Percentiles rank a stretch among this genome's conserved stretches.
Evolutionary conservation across 2,329 filamentous ascomycete species (phyloP).

Genomic region (Podosphaera fusca): DNA sequence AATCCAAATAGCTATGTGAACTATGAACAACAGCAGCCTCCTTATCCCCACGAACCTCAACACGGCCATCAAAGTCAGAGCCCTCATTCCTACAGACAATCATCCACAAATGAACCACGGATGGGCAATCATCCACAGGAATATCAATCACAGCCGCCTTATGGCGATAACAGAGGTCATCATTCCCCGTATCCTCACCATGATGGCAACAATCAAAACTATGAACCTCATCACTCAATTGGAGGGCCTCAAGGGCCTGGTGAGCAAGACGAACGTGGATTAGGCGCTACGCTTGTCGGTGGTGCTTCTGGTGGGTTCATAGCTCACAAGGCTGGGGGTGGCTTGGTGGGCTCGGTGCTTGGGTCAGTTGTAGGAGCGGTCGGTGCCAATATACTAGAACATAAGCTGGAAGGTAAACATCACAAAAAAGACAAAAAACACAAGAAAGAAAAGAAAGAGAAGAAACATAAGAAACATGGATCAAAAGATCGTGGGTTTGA

Average conservation of each 20-base stretch:
- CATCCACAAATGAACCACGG: too few species aligned
- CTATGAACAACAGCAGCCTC: too few species aligned
- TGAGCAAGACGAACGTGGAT: constrained; percentile 26
- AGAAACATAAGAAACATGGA: constrained; percentile 1
- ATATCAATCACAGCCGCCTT: constrained; percentile 2
- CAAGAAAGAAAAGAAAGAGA: constrained; percentile 8
- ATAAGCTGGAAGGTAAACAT: constrained; percentile 20
- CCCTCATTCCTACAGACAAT: too few species aligned
- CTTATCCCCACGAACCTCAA: too few species aligned
- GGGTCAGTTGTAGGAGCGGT: constrained; percentile 30
- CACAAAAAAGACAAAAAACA: constrained; percentile 10
- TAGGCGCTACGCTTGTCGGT: constrained; percentile 29
- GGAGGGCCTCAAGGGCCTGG: constrained; percentile 8
- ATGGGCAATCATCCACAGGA: background rate
- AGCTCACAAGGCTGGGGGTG: constrained; percentile 30
- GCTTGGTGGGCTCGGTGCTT: constrained; percentile 27
- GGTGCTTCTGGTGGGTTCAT: constrained; percentile 29
- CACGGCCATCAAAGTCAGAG: too few species aligned
- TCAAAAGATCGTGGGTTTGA: background rate
- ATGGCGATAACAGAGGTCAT: background rate
- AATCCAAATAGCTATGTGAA: too few species aligned
- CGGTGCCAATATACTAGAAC: constrained; percentile 28
- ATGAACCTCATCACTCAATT: constrained; percentile 4
- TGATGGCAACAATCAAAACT: constrained; percentile 4
- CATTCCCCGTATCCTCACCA: constrained; percentile 5